phyloP scores from a whole-genome alignment of 345 rosid genomes.

The Dipteronia sinensis region DNA sequence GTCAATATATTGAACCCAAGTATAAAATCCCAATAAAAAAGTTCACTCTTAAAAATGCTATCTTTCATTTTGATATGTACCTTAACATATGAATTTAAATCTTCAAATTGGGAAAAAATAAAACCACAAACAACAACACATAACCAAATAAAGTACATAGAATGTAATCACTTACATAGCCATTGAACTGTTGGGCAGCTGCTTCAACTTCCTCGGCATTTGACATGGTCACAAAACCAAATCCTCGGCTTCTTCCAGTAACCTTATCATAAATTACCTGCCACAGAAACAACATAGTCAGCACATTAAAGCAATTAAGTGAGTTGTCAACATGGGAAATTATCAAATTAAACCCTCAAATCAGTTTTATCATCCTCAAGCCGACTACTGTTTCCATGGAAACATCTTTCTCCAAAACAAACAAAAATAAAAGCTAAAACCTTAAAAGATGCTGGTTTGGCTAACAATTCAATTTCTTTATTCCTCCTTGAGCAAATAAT shows the following conservation, averaged over 20 bases:
- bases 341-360: neutral
- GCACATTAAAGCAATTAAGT: neutral
- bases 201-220: slow-evolving; percentile 67
- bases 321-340: neutral
- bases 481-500: neutral
- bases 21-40: neutral
- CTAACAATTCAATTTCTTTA: neutral
- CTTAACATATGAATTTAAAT: neutral
- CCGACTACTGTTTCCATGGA: neutral
- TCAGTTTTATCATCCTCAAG: neutral
- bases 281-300: slow-evolving; percentile 27
- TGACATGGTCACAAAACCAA: slow-evolving; percentile 97
- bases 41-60: neutral
- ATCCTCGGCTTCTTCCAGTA: slow-evolving; percentile 97
- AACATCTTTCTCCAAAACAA: neutral
- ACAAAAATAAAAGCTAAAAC: neutral
- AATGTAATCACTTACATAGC: slow-evolving; percentile 64
- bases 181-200: slow-evolving; percentile 83
- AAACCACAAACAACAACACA: neutral
- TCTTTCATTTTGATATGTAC: neutral
- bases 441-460: neutral
- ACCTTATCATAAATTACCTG: slow-evolving; percentile 94
- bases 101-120: neutral
- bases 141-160: neutral
- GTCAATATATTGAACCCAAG: neutral